Evolutionary conservation across 306 rosid species (phyloP), one percentile per base, ranked within the genome.

Genomic region (Argentina anserina): DNA sequence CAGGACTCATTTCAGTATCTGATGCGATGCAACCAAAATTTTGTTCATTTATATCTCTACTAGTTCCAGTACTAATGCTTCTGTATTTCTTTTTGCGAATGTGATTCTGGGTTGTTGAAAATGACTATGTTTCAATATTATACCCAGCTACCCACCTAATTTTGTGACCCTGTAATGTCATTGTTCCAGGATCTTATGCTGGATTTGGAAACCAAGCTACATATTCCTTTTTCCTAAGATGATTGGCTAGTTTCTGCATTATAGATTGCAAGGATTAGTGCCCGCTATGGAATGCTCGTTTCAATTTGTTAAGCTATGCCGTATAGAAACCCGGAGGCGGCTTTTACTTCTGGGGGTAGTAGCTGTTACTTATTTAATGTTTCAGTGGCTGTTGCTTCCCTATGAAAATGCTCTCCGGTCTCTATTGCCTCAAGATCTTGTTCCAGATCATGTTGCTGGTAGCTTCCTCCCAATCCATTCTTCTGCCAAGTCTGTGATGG

Each of bases 301-400:
- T 61, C 87, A 42, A 39, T 73, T 77, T 81, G 71, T 25, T 63
- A 81, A 81, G 82, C 81, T 84, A 43, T 72, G 86, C 28, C 76
- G 74, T 12, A 75, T 67, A 67, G 81, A 82, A 73, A 79, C 81
- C 39, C 81, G 75, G 36, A 88, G 90, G 77, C 88, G 88, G 87
- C 42, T 94, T 58, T 79, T 84, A 66, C 65, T 85, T 83, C 79
- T 86, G 67, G 90, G 81, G 64, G 73, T 85, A 70, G 81, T 89
- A 79, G 92, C 89, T 67, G 85, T 82, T 75, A 84, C 81, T 74
- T 89, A 77, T 72, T 52, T 93, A 21, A 62, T 85, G 76, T 83
- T 94, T 80, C 97, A 91, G 67, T 89, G 86, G 72, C 79, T 88
- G 15, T 73, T 94, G 82, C 85, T 94, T 81, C 90, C 96, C 29